Base-by-base conservation (phyloP, 495 filamentous ascomycete genomes). In the Echria macrotheca region DNA sequence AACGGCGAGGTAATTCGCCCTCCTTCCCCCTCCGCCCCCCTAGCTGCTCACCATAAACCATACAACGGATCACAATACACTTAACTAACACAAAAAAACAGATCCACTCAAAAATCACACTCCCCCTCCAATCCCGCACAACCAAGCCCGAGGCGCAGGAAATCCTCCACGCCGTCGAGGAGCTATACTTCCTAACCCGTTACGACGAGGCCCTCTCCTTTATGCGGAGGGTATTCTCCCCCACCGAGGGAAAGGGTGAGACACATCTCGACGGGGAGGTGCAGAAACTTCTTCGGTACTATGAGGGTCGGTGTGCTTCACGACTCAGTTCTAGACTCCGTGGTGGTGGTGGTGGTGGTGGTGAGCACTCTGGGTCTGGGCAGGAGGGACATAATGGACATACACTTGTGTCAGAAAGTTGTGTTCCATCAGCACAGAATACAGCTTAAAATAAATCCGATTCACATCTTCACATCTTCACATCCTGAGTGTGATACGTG, bases 131-230 rank as follows among this genome's bases (percentile, higher is more conserved):
- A 26, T 3, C 10, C 22, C 7, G 19, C 6, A 40, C 68, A 3
- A 44, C 58, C 17, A 76, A 76, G 28, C 65, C 69, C 11, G 63
- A 69, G 2, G 64, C 64, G 1, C 74, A 78, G 47, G 64, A 66
- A 5, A 54, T 81, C 14, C 45, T 78, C 9, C 75, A 81, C 55
- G 73, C 76, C 0, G 75, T 74, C 2, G 77, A 81, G 52, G 76
- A 81, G 52, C 59, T 81, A 8, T 81, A 79, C 31, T 80, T 78
- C 57, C 74, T 71, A 31, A 56, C 65, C 1, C 61, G 71, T 10
- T 81, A 72, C 35, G 50, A 62, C 12, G 69, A 76, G 44, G 76
- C 68, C 0, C 60, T 64, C 10, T 24, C 44, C 5, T 64, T 79
- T 10, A 45, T 69, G 3, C 35, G 50, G 5, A 29, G 44, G 0